Conservation (phyloP, 306 rosid species). For the Styphnolobium japonicum region DNA sequence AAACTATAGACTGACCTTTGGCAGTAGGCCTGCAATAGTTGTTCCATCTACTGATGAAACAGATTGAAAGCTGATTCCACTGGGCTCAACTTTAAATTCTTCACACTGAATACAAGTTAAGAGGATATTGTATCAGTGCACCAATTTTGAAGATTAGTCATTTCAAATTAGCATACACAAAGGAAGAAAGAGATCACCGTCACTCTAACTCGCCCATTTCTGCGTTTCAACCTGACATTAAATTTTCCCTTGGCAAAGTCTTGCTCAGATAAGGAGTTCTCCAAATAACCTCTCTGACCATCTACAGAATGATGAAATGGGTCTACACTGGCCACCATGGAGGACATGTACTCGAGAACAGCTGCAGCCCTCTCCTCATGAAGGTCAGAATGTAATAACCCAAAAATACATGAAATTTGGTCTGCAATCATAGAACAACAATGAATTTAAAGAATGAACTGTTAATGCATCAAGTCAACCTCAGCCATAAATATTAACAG, state of each 20-base stretch:
- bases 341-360: conserved; percentile 75
- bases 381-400: conserved; percentile 80
- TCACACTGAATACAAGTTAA: conserved; percentile 49
- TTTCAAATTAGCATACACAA: not conserved
- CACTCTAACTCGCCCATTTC: conserved; percentile 93
- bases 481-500: not conserved
- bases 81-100: conserved; percentile 56
- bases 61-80: conserved; percentile 55
- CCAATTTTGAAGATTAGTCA: conserved; percentile 13
- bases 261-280: conserved; percentile 39
- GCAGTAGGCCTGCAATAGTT: conserved; percentile 56
- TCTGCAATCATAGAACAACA: conserved; percentile 44
- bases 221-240: conserved; percentile 73
- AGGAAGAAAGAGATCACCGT: conserved; percentile 53
- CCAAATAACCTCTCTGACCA: conserved; percentile 39
- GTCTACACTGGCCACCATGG: conserved; percentile 75
- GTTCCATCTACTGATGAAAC: conserved; percentile 50
- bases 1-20: conserved; percentile 63
- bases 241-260: conserved; percentile 63
- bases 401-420: conserved; percentile 73
- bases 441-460: conserved; percentile 9
- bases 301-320: conserved; percentile 49
- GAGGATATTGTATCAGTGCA: conserved; percentile 22
- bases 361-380: conserved; percentile 70
- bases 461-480: not conserved